A percentile compares a stretch with the other conserved stretches of the same genome.
Conservation (phyloP, 2,329 filamentous ascomycete genomes). For the Monosporascus sp. region DNA sequence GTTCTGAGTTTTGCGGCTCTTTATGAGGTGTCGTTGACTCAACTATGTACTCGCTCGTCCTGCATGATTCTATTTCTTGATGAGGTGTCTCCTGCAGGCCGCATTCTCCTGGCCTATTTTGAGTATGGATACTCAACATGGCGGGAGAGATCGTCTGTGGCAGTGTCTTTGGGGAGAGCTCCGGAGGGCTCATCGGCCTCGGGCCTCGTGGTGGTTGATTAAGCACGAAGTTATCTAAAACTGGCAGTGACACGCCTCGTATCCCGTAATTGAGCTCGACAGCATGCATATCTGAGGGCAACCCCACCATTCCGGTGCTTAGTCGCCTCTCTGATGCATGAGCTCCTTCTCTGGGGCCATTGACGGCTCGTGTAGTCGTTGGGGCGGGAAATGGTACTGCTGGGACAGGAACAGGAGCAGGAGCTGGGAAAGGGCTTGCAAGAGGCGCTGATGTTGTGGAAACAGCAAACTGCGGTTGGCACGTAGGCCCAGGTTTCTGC, state of each 20-base stretch:
- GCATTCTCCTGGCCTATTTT: background rate
- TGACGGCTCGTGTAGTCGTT: background rate
- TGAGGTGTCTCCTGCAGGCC: background rate
- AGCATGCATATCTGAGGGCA: conserved; percentile 21
- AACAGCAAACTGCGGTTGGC: conserved; percentile 1
- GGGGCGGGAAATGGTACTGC: background rate
- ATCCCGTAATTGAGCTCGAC: conserved; percentile 22
- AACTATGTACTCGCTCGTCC: conserved; percentile 1
- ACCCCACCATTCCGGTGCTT: conserved; percentile 28
- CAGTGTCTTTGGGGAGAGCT: conserved; percentile 32
- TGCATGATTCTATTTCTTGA: conserved; percentile 4
- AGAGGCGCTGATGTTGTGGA: conserved; percentile 1
- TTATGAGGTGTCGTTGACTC: conserved; percentile 3
- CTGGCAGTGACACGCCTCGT: conserved; percentile 29
- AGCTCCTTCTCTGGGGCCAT: conserved; percentile 10
- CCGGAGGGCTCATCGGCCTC: conserved; percentile 24
- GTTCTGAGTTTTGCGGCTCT: background rate
- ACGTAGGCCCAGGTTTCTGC: conserved; percentile 1
- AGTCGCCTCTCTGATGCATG: conserved; percentile 18
- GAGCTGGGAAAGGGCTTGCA: background rate
- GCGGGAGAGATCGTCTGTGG: conserved; percentile 16
- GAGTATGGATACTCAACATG: conserved; percentile 1
- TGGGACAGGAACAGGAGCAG: background rate
- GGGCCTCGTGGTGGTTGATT: conserved; percentile 18
- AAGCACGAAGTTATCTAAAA: conserved; percentile 28